These are phyloP conservation scores for Sarcomyxa edulis DNA, from an alignment of 768 basidiomycete genomes.

Conservation along the genomic window DNA sequence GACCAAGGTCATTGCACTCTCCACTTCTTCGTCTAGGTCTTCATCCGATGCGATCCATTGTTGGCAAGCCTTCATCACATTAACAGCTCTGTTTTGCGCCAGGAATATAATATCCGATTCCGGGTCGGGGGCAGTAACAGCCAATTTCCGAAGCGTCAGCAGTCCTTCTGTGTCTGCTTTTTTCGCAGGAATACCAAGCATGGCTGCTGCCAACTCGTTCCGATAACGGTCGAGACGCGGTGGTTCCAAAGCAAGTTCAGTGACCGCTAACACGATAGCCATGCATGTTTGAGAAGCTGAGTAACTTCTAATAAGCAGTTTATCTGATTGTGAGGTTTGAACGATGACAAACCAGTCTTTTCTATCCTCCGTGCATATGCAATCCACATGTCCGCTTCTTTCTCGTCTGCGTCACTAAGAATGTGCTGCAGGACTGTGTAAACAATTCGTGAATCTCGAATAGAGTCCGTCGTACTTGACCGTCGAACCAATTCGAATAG, in stretches of 20 bases:
- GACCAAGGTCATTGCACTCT: conserved; percentile 70
- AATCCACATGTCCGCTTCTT: conserved; percentile 78
- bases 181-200: conserved; percentile 59
- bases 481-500: conserved; percentile 24
- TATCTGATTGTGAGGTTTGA: conserved; percentile 1
- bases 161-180: conserved; percentile 71
- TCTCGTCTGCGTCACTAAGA: conserved; percentile 50
- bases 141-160: conserved; percentile 59
- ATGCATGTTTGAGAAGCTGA: conserved; percentile 69
- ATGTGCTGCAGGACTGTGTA: conserved; percentile 54
- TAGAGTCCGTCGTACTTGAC: conserved; percentile 33
- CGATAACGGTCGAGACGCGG: conserved; percentile 73
- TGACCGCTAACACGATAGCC: conserved; percentile 58
- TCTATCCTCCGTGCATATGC: conserved; percentile 60
- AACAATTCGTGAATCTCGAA: conserved; percentile 57
- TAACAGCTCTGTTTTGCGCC: conserved; percentile 79
- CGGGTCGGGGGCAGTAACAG: conserved; percentile 67
- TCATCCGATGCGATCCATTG: conserved; percentile 69
- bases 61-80: conserved; percentile 79
- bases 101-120: conserved; percentile 83
- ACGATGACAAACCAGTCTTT: conserved; percentile 43
- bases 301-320: not conserved
- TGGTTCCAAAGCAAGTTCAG: conserved; percentile 60
- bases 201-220: conserved; percentile 83
- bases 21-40: conserved; percentile 71